These are phyloP conservation scores for Gelatoporia subvermispora DNA, from an alignment of 768 basidiomycete species.

Conservation along the genomic window DNA sequence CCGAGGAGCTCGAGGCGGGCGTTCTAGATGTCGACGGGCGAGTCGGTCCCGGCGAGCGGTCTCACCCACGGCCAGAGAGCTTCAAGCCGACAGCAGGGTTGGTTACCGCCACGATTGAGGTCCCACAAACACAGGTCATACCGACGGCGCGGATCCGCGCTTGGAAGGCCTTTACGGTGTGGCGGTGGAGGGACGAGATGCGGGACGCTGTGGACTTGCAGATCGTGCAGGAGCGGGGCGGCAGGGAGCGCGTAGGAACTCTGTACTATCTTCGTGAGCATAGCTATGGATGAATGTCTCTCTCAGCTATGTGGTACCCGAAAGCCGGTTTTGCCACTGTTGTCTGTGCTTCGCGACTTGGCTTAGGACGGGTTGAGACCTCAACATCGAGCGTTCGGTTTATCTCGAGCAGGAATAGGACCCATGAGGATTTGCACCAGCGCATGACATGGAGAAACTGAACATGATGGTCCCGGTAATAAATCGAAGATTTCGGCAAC, in stretches of 20 bases:
- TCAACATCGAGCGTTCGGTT: too few relatives aligned
- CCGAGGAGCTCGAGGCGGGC: constrained; percentile 46
- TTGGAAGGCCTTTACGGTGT: constrained; percentile 54
- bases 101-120: not conserved
- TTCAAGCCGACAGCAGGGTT: not conserved
- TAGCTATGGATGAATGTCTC: too few relatives aligned
- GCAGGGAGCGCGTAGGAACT: constrained; percentile 43
- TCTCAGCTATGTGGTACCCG: too few relatives aligned
- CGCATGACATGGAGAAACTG: too few relatives aligned
- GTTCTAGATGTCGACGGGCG: constrained; percentile 50
- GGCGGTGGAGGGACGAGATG: constrained; percentile 41
- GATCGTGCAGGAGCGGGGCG: constrained; percentile 28
- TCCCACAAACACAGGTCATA: not conserved
- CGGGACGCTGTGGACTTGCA: constrained; percentile 8
- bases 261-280: constrained; percentile 41
- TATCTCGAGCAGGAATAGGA: too few relatives aligned
- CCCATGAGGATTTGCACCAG: too few relatives aligned
- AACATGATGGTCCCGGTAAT: too few relatives aligned
- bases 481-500: too few relatives aligned
- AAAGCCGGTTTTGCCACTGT: too few relatives aligned
- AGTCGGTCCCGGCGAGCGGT: constrained; percentile 35
- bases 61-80: constrained; percentile 28
- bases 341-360: too few relatives aligned
- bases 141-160: constrained; percentile 29
- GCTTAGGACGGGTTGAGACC: too few relatives aligned